phyloP scores from a whole-genome alignment of 352 stramenopile species.

The Hyaloperonospora arabidopsidis region DNA sequence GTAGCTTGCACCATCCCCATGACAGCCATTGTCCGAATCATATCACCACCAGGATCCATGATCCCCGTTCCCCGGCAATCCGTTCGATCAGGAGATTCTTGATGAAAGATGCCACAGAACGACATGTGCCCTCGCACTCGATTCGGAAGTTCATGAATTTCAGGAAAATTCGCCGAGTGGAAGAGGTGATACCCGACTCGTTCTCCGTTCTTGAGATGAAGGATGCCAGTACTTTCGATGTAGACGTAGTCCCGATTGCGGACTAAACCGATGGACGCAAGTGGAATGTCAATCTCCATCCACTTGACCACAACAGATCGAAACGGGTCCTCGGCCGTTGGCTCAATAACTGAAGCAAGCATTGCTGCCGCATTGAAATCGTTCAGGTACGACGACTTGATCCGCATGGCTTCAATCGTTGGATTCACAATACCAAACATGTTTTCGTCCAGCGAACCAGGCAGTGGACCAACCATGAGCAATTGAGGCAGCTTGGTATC shows the following conservation, averaged over 20 bases:
- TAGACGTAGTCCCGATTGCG: conserved; percentile 27
- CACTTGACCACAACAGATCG: conserved; percentile 29
- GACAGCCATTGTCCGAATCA: conserved; percentile 11
- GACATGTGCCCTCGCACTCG: neutral
- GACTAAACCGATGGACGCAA: conserved; percentile 12
- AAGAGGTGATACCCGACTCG: conserved; percentile 40
- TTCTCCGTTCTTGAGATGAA: conserved; percentile 20
- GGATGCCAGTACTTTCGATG: conserved; percentile 31
- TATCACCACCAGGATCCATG: neutral
- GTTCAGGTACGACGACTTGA: conserved; percentile 23
- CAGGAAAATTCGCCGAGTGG: conserved; percentile 31
- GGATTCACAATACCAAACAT: conserved; percentile 35
- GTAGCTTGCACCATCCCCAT: conserved; percentile 18
- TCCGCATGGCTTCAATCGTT: conserved; percentile 24
- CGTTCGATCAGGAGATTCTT: neutral
- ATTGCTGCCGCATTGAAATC: conserved; percentile 32
- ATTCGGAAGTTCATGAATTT: neutral
- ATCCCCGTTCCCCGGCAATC: neutral
- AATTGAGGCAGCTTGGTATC: conserved; percentile 17
- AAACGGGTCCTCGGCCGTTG: conserved; percentile 37
- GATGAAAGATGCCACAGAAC: neutral
- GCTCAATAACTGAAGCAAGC: conserved; percentile 31
- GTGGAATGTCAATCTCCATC: conserved; percentile 23
- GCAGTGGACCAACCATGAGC: conserved; percentile 24
- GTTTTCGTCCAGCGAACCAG: conserved; percentile 27